Percentiles rank a stretch among this genome's conserved stretches.
These are phyloP conservation scores for Pharus latifolius DNA, from an alignment of 176 grass and related monocot species.

Conservation along the genomic window DNA sequence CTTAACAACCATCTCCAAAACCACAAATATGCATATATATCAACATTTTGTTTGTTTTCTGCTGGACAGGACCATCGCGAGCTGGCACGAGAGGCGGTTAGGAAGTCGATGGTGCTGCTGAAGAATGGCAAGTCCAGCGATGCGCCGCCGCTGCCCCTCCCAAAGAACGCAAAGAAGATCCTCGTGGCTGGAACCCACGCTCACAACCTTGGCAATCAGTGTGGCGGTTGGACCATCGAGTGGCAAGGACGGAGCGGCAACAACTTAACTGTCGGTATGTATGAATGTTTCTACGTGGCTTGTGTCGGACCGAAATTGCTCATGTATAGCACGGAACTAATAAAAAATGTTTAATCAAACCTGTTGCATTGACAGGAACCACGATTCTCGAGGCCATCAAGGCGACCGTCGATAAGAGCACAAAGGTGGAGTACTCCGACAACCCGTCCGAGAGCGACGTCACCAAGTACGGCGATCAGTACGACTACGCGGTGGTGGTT, in stretches of 20 bases:
- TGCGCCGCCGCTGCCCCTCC: constrained; percentile 30
- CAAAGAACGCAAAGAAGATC: constrained; percentile 35
- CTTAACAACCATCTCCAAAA: neutral
- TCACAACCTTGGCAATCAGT: constrained; percentile 59
- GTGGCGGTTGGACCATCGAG: constrained; percentile 72
- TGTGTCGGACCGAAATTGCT: too few relatives aligned
- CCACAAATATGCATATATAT: neutral
- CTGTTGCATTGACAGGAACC: constrained; percentile 20
- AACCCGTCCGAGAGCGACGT: constrained; percentile 29
- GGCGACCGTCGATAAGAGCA: constrained; percentile 31
- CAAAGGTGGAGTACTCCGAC: constrained; percentile 36
- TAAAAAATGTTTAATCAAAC: neutral
- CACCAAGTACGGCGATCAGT: constrained; percentile 10
- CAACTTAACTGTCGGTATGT: constrained; percentile 41
- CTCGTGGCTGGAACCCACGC: constrained; percentile 55
- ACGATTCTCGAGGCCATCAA: constrained; percentile 59
- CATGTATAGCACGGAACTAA: neutral
- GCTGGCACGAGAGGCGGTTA: constrained; percentile 61
- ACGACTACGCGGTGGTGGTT: constrained; percentile 51
- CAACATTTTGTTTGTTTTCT: neutral
- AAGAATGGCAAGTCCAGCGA: constrained; percentile 49
- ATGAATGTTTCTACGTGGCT: too few relatives aligned
- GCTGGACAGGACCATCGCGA: constrained; percentile 55
- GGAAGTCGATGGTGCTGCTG: constrained; percentile 51
- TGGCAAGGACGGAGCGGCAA: constrained; percentile 51